These are phyloP conservation scores for Nicotiana benthamiana DNA, from an alignment of 257 asterid genomes.

Conservation along the genomic window DNA sequence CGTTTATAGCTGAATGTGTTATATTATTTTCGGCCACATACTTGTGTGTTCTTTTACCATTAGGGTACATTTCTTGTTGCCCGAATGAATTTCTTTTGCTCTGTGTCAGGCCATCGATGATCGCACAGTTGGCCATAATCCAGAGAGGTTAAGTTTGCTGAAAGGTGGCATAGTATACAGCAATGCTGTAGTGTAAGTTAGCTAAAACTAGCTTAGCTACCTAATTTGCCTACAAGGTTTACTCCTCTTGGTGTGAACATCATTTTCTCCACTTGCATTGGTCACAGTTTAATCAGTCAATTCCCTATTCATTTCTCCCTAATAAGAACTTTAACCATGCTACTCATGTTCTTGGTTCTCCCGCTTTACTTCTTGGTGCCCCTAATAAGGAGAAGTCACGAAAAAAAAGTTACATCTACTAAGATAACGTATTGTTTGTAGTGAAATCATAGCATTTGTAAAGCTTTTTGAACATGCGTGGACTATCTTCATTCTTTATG, in stretches of 20 bases:
- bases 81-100: conserved; percentile 2
- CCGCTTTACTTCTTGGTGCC: background rate
- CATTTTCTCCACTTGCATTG: background rate
- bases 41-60: background rate
- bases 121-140: conserved; percentile 85
- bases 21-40: background rate
- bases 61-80: background rate
- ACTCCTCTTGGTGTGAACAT: background rate
- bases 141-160: conserved; percentile 84
- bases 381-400: background rate
- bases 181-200: conserved; percentile 76
- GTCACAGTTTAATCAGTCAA: background rate
- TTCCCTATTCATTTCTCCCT: conserved; percentile 2
- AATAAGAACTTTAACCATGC: background rate
- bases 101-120: conserved; percentile 75
- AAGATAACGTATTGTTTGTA: background rate
- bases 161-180: conserved; percentile 90
- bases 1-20: background rate
- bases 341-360: background rate
- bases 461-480: background rate
- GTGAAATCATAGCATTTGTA: background rate
- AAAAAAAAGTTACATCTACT: background rate
- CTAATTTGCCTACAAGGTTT: background rate
- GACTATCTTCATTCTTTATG: background rate
- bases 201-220: background rate